Base-by-base conservation (phyloP, 2,329 filamentous ascomycete species). In the Penicillium griseofulvum region DNA sequence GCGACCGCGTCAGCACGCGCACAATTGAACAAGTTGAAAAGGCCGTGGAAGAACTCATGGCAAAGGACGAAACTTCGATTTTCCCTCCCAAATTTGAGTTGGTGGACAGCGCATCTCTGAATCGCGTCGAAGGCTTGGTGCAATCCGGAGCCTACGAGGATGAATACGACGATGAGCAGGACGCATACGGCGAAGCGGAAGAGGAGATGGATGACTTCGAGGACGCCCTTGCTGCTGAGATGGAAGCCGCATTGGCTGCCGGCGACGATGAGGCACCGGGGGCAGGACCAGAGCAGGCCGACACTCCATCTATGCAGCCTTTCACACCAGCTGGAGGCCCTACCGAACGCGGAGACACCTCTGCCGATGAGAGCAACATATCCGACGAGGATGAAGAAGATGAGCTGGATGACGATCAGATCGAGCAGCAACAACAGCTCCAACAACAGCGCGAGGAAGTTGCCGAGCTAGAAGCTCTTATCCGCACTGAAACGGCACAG, bases 11-110 rank as follows among this genome's bases (percentile, higher is more conserved):
- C 50, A 90, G 87, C 57, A 87, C 91, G 54, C 87, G 90, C 56
- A 89, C 92, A 61, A 92, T 94, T 59, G 88, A 93, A 69, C 87
- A 90, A 63, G 90, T 93, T 47, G 91, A 96, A 68, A 84, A 86
- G 53, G 84, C 89, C 63, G 90, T 95, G 33, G 85, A 91, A 60
- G 82, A 87, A 42, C 76, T 96, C 33, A 79, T 95, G 4, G 81
- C 82, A 42, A 84, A 86, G 38, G 91, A 96, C 65, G 80, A 81
- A 49, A 80, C 81, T 37, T 83, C 86, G 5, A 61, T 80, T 2
- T 82, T 82, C 22, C 66, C 70, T 16, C 83, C 86, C 14, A 80
- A 78, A 49, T 88, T 83, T 65, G 86, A 91, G 66, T 78, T 88
- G 65, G 76, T 89, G 47, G 84, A 88, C 56, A 72, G 71, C 33